phyloP scores from a whole-genome alignment of 805 yeast genomes.

The Saccharomycopsis oosterbeekiorum region DNA sequence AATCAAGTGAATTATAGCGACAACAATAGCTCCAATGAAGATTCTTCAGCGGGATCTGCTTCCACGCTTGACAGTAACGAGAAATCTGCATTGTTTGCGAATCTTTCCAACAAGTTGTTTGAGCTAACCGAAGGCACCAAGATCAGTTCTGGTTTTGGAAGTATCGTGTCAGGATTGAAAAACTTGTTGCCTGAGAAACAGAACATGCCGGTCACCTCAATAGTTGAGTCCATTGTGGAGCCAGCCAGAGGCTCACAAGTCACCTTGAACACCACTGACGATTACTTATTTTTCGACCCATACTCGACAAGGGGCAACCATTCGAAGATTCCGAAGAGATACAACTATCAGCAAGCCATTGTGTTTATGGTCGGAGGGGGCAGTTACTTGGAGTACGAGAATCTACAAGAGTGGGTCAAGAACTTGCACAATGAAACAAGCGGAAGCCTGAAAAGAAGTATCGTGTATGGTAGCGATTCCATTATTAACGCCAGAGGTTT shows the following conservation, averaged over 20 bases:
- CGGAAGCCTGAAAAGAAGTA: conserved; percentile 34
- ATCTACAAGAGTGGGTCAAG: conserved; percentile 78
- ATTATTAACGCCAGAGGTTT: conserved; percentile 63
- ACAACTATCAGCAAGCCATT: conserved; percentile 66
- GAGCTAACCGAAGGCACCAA: conserved; percentile 68
- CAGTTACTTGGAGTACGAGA: conserved; percentile 86
- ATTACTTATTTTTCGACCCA: conserved; percentile 86
- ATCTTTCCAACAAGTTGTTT: conserved; percentile 65
- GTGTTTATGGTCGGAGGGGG: conserved; percentile 98
- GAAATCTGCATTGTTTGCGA: conserved; percentile 54
- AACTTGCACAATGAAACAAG: conserved; percentile 29
- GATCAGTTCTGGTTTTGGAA: conserved; percentile 81
- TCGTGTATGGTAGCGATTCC: conserved; percentile 82
- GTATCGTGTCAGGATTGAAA: conserved; percentile 78
- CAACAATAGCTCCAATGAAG: conserved; percentile 26
- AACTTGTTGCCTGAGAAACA: conserved; percentile 81
- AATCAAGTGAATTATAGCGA: conserved; percentile 23
- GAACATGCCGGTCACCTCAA: conserved; percentile 78
- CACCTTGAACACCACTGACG: conserved; percentile 71
- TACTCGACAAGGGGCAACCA: conserved; percentile 77
- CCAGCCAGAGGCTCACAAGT: conserved; percentile 56
- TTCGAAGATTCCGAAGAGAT: conserved; percentile 80
- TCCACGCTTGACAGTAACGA: conserved; percentile 19
- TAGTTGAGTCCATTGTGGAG: conserved; percentile 87
- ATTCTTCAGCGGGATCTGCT: conserved; percentile 15